Evolutionary conservation across 1,284 basidiomycete genomes (phyloP).

Genomic region (Psilocybe mexicana): DNA sequence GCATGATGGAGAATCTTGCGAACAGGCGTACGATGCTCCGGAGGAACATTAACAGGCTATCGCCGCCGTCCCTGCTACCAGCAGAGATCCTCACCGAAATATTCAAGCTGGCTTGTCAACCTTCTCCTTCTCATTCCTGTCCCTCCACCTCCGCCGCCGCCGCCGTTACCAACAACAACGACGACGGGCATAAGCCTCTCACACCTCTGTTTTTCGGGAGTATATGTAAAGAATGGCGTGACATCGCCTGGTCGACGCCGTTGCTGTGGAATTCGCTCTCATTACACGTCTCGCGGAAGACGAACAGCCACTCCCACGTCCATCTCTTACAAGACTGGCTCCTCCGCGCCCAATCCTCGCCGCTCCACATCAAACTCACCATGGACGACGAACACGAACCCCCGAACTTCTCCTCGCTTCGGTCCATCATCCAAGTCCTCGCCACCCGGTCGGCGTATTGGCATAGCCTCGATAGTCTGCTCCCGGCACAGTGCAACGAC

Average conservation of each 20-base stretch:
- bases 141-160: no score
- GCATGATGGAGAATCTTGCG: slow-evolving; percentile 15
- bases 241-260: slow-evolving; percentile 26
- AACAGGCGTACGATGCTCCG: slow-evolving; percentile 12
- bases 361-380: slow-evolving; percentile 24
- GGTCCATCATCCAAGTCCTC: slow-evolving; percentile 20
- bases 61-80: slow-evolving; percentile 18
- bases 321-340: slow-evolving; percentile 23
- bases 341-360: slow-evolving; percentile 15
- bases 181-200: not conserved
- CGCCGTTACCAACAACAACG: not conserved
- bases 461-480: slow-evolving; percentile 21
- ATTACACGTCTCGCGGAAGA: slow-evolving; percentile 16
- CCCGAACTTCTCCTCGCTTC: slow-evolving; percentile 16
- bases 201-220: slow-evolving; percentile 21
- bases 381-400: slow-evolving; percentile 20
- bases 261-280: slow-evolving; percentile 23
- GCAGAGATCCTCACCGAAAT: slow-evolving; percentile 22
- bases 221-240: slow-evolving; percentile 26
- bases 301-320: slow-evolving; percentile 8
- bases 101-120: slow-evolving; percentile 16
- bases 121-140: not conserved
- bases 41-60: slow-evolving; percentile 20
- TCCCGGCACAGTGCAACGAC: slow-evolving; percentile 24
- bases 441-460: slow-evolving; percentile 21